phyloP scores from a whole-genome alignment of 2,329 filamentous ascomycete genomes.

The Fusarium pseudoanthophilum region DNA sequence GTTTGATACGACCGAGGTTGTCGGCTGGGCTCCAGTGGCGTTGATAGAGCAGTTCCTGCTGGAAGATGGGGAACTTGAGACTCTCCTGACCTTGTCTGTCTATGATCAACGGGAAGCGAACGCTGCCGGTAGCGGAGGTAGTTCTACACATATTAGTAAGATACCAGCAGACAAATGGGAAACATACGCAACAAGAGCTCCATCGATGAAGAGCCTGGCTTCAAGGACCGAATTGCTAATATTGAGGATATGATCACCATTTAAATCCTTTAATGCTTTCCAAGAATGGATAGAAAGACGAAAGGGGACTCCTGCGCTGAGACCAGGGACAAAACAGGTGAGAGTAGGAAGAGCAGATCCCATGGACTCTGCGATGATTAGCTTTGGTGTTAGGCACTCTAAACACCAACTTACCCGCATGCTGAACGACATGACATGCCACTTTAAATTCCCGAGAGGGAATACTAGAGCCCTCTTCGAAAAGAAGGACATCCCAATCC shows the following conservation, averaged over 20 bases:
- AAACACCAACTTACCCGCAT: conserved; percentile 52
- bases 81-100: conserved; percentile 64
- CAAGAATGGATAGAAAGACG: conserved; percentile 81
- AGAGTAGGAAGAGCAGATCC: conserved; percentile 71
- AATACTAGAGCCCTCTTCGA: conserved; percentile 72
- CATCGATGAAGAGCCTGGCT: conserved; percentile 75
- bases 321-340: conserved; percentile 76
- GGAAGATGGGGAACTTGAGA: conserved; percentile 80
- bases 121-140: conserved; percentile 62
- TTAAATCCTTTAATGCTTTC: conserved; percentile 60
- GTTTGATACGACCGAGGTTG: conserved; percentile 77
- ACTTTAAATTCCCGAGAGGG: conserved; percentile 87
- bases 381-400: neutral
- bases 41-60: conserved; percentile 74
- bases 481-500: conserved; percentile 87
- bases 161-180: neutral
- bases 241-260: neutral
- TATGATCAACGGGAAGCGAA: conserved; percentile 63
- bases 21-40: conserved; percentile 78
- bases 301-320: conserved; percentile 68
- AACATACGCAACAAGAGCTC: conserved; percentile 67
- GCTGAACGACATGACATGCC: conserved; percentile 75
- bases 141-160: conserved; percentile 55
- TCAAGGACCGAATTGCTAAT: conserved; percentile 71
- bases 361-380: conserved; percentile 58